A percentile compares a stretch with the other conserved stretches of the same genome.
Evolutionary conservation across 139 green algal species (phyloP).

Genomic region (Micractinium conductrix): DNA sequence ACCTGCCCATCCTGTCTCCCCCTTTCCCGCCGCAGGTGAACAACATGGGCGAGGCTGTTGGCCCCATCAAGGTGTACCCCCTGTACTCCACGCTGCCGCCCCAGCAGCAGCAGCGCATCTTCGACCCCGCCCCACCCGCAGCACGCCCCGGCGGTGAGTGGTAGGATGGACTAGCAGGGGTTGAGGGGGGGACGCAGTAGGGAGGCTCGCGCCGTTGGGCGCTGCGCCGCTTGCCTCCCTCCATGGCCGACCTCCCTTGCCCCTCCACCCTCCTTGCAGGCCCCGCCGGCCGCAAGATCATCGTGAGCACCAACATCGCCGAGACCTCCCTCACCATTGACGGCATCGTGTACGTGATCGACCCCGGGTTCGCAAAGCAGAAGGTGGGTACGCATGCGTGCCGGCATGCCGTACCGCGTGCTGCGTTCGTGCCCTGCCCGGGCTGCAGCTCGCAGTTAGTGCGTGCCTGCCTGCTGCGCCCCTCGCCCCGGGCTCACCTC

Average conservation of each 20-base stretch:
- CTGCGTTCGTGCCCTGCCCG: too few relatives aligned
- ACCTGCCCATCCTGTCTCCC: neutral
- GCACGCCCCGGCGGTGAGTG: constrained; percentile 59
- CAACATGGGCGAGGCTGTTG: constrained; percentile 62
- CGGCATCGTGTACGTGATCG: constrained; percentile 99
- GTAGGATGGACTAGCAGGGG: too few relatives aligned
- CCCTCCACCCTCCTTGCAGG: too few relatives aligned
- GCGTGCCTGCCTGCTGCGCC: neutral
- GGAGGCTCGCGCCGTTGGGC: too few relatives aligned
- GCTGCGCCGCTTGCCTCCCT: too few relatives aligned
- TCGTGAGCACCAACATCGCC: constrained; percentile 99
- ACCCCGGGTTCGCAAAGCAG: constrained; percentile 97
- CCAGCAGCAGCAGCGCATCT: constrained; percentile 97
- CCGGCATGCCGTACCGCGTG: neutral
- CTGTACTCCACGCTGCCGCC: constrained; percentile 98
- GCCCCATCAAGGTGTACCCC: constrained; percentile 93
- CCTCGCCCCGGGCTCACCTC: neutral
- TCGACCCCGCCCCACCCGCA: constrained; percentile 82
- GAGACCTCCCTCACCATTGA: constrained; percentile 99
- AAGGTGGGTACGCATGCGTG: constrained; percentile 76
- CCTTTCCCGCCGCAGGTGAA: constrained; percentile 16
- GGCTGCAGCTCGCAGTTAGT: neutral
- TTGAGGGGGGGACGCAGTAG: too few relatives aligned
- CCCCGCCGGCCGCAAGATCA: constrained; percentile 93
- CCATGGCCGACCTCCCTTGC: too few relatives aligned